A percentile compares a stretch with the other conserved stretches of the same genome.
Conservation (phyloP, 192 early-diverging fungal species). For the Gamsiella multidivaricata region DNA sequence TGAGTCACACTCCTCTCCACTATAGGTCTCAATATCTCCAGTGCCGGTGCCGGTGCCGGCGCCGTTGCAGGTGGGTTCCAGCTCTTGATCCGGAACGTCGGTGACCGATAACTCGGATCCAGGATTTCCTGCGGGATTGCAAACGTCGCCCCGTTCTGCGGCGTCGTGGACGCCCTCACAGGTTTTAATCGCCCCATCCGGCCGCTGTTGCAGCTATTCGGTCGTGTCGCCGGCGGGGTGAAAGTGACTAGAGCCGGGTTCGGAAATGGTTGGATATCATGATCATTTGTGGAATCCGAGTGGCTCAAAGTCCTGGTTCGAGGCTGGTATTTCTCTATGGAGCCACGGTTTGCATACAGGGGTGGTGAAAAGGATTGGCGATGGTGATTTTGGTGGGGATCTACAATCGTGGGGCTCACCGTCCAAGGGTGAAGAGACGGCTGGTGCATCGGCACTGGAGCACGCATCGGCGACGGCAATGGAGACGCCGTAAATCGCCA, state of each 20-base stretch:
- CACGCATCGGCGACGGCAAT: neutral
- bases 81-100: conserved; percentile 47
- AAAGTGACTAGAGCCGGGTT: too few relatives aligned
- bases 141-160: neutral
- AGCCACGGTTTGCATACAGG: neutral
- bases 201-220: conserved; percentile 7
- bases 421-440: too few relatives aligned
- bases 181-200: neutral
- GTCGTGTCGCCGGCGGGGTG: neutral
- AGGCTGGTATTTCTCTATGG: neutral
- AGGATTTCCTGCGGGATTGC: conserved; percentile 50
- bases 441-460: conserved; percentile 3
- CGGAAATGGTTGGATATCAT: neutral
- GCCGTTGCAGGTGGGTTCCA: conserved; percentile 31
- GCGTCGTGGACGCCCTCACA: neutral
- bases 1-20: too few relatives aligned
- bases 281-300: neutral
- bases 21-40: neutral
- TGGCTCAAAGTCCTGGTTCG: conserved; percentile 18
- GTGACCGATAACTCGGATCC: conserved; percentile 41
- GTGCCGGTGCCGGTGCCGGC: neutral
- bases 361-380: neutral
- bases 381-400: neutral
- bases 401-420: too few relatives aligned
- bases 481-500: conserved; percentile 11